Base-by-base conservation (phyloP, 495 filamentous ascomycete species). In the Bathelium albidoporum region DNA sequence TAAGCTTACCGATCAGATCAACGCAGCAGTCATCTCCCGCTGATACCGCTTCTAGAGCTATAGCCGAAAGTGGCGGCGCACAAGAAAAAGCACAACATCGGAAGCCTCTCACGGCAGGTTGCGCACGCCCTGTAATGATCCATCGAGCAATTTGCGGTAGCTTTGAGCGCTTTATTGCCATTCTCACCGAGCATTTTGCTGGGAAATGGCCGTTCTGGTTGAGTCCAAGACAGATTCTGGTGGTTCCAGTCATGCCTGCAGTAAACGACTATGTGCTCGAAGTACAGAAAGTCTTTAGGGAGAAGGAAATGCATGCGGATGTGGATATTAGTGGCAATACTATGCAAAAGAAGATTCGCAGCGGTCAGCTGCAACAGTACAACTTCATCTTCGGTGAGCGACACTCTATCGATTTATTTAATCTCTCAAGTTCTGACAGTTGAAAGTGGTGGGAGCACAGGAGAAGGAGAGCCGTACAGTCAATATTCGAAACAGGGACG, bases 131-230 rank as follows among this genome's bases (percentile, higher is more conserved):
- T 1, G 94, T 98, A 68, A 95, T 97, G 81, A 94, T 98, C 65
- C 94, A 97, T 75, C 89, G 94, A 64, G 94, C 94, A 58, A 94
- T 98, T 72, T 87, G 90, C 59, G 94, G 94, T 61, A 89, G 85
- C 66, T 89, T 97, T 69, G 94, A 98, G 78, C 88, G 94, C 52
- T 96, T 98, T 78, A 87, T 95, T 64, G 94, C 87, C 61, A 95
- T 98, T 66, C 77, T 97, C 62, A 91, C 81, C 28, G 94, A 98
- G 78, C 94, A 97, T 73, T 98, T 96, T 71, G 94, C 80, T 44
- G 94, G 94, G 66, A 96, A 96, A 77, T 97, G 93, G 93, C 94
- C 94, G 0, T 96, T 97, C 82, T 98, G 94, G 94, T 76, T 98
- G 63, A 92, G 86, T 66, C 94, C 94, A 29, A 86, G 93, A 22